Evolutionary conservation across 768 basidiomycete genomes (phyloP).

Genomic region (Gelatoporia subvermispora): DNA sequence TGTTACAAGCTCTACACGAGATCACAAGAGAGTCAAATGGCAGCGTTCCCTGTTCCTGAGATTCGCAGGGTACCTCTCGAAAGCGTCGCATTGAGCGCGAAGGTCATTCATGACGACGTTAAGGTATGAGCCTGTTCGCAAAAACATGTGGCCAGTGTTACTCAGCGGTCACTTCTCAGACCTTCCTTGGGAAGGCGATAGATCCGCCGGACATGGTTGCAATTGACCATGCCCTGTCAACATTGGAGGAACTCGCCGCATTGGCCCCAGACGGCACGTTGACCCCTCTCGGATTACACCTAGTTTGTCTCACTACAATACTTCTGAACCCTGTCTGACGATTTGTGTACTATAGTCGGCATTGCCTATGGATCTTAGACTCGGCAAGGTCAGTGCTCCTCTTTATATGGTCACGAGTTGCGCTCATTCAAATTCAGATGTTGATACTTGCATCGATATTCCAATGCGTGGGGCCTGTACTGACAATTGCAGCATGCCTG

Average conservation of each 20-base stretch:
- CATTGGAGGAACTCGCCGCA: conserved; percentile 75
- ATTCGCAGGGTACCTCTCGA: conserved; percentile 86
- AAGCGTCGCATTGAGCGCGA: conserved; percentile 74
- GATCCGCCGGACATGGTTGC: conserved; percentile 76
- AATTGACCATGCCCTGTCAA: conserved; percentile 71
- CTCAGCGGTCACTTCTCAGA: conserved; percentile 28
- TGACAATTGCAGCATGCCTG: conserved; percentile 77
- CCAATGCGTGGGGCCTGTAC: conserved; percentile 72
- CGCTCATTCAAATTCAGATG: conserved; percentile 51
- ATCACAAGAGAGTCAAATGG: conserved; percentile 65
- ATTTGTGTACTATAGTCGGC: conserved; percentile 45
- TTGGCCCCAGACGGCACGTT: conserved; percentile 57
- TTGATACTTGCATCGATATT: conserved; percentile 81
- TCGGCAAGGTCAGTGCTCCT: conserved; percentile 61
- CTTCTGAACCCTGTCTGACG: too few species aligned
- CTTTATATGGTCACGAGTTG: background rate
- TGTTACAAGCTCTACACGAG: conserved; percentile 89
- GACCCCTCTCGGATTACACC: conserved; percentile 79
- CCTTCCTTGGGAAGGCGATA: conserved; percentile 69
- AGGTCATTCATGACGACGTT: conserved; percentile 76
- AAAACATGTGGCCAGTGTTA: background rate
- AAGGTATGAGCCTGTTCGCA: conserved; percentile 36
- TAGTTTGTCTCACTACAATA: conserved; percentile 36
- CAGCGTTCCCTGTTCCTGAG: conserved; percentile 75
- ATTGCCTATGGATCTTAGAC: conserved; percentile 82